These are phyloP conservation scores for Solanum pinnatisectum DNA, from an alignment of 257 asterid species.

Conservation along the genomic window DNA sequence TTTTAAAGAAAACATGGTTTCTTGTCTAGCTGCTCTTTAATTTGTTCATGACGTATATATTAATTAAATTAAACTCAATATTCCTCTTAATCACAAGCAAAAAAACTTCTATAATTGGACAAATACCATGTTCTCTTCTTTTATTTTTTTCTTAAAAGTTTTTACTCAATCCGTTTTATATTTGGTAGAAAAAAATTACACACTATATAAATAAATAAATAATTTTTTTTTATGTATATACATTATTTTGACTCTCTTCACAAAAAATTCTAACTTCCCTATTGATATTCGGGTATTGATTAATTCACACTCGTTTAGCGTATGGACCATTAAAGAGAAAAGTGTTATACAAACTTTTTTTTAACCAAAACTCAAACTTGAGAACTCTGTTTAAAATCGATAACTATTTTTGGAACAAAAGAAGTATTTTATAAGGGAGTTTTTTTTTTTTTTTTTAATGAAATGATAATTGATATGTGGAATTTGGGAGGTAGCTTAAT, in stretches of 20 bases:
- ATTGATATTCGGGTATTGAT: background rate
- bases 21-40: constrained; percentile 9
- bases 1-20: constrained; percentile 40
- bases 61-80: background rate
- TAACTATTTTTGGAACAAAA: background rate
- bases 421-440: background rate
- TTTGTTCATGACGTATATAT: background rate
- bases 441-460: background rate
- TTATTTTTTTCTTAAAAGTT: background rate
- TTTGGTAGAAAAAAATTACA: background rate
- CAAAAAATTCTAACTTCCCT: background rate
- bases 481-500: background rate
- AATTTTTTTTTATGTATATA: no score
- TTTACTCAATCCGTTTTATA: background rate
- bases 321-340: background rate
- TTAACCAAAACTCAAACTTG: fast-evolving
- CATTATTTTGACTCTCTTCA: background rate
- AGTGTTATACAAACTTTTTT: background rate
- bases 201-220: background rate
- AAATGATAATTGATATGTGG: background rate
- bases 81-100: background rate
- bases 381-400: background rate
- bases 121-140: constrained; percentile 32
- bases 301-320: fast-evolving
- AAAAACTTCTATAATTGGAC: constrained; percentile 6